phyloP scores from a whole-genome alignment of 1,139 yeast genomes.

The Debaryomycetaceae sp. region DNA sequence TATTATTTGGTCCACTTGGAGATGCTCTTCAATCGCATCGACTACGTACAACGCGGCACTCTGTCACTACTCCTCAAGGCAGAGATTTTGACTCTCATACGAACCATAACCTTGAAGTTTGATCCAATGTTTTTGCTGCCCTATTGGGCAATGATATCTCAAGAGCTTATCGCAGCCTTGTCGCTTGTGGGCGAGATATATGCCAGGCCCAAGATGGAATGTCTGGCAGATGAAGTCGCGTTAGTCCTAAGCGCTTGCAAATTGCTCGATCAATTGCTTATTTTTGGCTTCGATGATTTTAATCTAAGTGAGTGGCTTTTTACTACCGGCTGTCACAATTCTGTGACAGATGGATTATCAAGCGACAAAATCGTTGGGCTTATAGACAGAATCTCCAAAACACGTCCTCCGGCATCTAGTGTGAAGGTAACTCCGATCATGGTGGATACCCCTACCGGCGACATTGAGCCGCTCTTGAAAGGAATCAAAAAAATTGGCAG shows the following conservation, averaged over 20 bases:
- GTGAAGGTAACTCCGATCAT: constrained; percentile 23
- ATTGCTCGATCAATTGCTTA: constrained; percentile 61
- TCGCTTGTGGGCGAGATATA: constrained; percentile 20
- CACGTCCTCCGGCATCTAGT: constrained; percentile 24
- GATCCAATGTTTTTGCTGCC: constrained; percentile 56
- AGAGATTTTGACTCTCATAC: constrained; percentile 44
- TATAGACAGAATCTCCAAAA: constrained; percentile 37
- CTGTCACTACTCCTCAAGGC: constrained; percentile 26
- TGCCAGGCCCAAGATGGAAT: constrained; percentile 20
- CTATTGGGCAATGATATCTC: constrained; percentile 60
- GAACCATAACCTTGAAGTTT: constrained; percentile 54
- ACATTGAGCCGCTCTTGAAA: constrained; percentile 33
- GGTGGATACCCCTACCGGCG: constrained; percentile 13
- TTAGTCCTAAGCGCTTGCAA: constrained; percentile 55
- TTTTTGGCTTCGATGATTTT: constrained; percentile 69
- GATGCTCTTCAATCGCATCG: constrained; percentile 41
- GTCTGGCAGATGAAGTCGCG: constrained; percentile 28
- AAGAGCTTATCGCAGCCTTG: constrained; percentile 47
- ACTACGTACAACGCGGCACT: constrained; percentile 23
- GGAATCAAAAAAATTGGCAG: constrained; percentile 34
- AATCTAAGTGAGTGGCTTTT: constrained; percentile 79
- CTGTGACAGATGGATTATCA: too few relatives aligned
- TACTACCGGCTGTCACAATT: too few relatives aligned
- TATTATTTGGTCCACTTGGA: constrained; percentile 38
- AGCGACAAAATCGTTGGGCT: constrained; percentile 34